Base-by-base conservation (phyloP, 257 asterid genomes). In the Parsonsia alboflavescens region DNA sequence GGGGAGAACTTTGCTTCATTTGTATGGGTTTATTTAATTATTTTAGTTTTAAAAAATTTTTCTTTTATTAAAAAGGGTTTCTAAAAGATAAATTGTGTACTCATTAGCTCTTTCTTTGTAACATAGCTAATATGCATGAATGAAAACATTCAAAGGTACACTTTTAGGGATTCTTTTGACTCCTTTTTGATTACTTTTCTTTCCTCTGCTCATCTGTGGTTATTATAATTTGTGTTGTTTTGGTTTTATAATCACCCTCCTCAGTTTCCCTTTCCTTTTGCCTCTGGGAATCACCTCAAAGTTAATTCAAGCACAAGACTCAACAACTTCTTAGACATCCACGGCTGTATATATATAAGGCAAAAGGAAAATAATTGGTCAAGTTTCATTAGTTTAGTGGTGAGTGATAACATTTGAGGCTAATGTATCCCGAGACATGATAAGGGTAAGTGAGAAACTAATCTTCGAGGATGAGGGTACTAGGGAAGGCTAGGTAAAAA, bases 91-190 rank as follows among this genome's bases (percentile, higher is more conserved):
- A 73, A 57, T 66, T 70, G 22, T 76, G 64, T 75, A 75, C 61
- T 41, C n/a, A 10, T 66, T 17, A 17, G 11, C 54, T 6, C 28
- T 63, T 36, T n/a, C 12, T 53, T 66, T 10, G 7, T 17, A 30
- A 30, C 53, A 52, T 19, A 77, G 50, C 56, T 75, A 68, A 17
- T 33, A 33, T 33, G 28, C 63, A 74, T 69, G 57, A 28, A 77
- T 71, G 76, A 83, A 78, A 70, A 70, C 82, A 79, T 79, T 77
- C 73, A 66, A 74, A 75, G 80, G 74, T 78, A 57, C 53, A 8
- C 62, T 61, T 70, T 66, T 50, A 78, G 72, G 76, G n/a, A 48
- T 76, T 84, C 82, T 76, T 83, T 80, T 80, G 76, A 75, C 78
- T 82, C 63, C 79, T 65, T 36, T 39, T 39, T 19, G 5, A 16